phyloP scores from a whole-genome alignment of 2,329 filamentous ascomycete genomes.

The Biscogniauxia marginata region DNA sequence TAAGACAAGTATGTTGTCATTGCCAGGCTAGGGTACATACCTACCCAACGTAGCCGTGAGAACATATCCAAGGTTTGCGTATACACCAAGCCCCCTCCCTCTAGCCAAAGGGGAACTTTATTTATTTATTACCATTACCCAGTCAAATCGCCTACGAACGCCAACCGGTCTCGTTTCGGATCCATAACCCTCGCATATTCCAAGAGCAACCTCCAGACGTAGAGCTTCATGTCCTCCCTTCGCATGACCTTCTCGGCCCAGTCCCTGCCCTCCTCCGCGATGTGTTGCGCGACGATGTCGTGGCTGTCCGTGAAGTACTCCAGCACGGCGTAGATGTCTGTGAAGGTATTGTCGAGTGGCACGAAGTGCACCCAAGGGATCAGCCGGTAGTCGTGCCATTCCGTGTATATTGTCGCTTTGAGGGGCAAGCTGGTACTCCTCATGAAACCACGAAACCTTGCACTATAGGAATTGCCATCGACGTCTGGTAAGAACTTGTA shows the following conservation, averaged over 20 bases:
- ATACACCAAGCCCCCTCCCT: too few relatives aligned
- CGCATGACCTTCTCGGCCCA: slow-evolving; percentile 64
- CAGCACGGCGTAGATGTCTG: slow-evolving; percentile 64
- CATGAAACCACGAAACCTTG: slow-evolving; percentile 63
- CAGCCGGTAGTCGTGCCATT: slow-evolving; percentile 73
- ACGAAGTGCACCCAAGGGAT: slow-evolving; percentile 71
- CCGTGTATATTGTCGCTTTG: slow-evolving; percentile 70
- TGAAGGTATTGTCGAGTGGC: slow-evolving; percentile 67
- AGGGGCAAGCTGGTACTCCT: slow-evolving; percentile 63
- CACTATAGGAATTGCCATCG: slow-evolving; percentile 67
- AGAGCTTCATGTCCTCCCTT: slow-evolving; percentile 65
- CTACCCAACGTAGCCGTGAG: too few relatives aligned
- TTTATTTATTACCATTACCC: neutral
- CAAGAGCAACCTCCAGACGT: slow-evolving; percentile 59
- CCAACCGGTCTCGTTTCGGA: slow-evolving; percentile 41
- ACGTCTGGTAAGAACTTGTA: slow-evolving; percentile 68
- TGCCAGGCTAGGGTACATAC: too few relatives aligned
- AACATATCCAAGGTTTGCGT: too few relatives aligned
- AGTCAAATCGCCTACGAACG: slow-evolving; percentile 44
- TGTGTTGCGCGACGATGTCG: slow-evolving; percentile 49
- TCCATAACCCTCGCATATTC: slow-evolving; percentile 52
- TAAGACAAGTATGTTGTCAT: too few relatives aligned
- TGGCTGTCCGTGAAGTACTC: slow-evolving; percentile 62
- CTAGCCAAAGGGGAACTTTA: too few relatives aligned
- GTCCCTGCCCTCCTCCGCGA: slow-evolving; percentile 57